A percentile compares a stretch with the other conserved stretches of the same genome.
phyloP scores from a whole-genome alignment of 2,329 filamentous ascomycete species.

The Kalaharituber pfeilii region DNA sequence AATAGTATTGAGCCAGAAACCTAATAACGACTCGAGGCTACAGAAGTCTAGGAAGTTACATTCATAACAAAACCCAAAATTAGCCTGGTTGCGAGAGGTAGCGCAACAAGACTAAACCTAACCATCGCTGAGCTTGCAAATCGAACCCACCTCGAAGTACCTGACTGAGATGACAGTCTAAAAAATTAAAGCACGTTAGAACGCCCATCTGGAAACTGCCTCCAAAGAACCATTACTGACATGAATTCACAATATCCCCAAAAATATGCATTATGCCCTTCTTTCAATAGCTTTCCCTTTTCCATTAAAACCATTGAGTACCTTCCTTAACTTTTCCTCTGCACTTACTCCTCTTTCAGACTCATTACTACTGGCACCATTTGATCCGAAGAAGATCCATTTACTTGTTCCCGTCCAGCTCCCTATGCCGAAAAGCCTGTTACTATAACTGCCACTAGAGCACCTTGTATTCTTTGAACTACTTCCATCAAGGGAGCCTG shows the following conservation, averaged over 20 bases:
- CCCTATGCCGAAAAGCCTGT: not conserved
- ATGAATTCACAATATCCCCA: not conserved
- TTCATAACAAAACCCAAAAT: too few species aligned
- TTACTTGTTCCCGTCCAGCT: not conserved
- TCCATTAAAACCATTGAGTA: not conserved
- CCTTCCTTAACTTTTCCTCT: not conserved
- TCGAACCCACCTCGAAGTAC: too few species aligned
- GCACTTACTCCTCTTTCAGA: not conserved
- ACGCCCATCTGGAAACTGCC: too few species aligned
- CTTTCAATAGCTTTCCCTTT: not conserved
- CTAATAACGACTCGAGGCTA: too few species aligned
- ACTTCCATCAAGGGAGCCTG: not conserved
- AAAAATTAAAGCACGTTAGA: too few species aligned
- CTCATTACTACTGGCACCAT: not conserved
- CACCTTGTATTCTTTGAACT: not conserved
- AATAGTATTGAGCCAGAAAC: too few species aligned
- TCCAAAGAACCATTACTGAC: not conserved
- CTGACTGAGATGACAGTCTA: too few species aligned
- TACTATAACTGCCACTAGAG: not conserved
- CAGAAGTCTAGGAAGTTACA: too few species aligned
- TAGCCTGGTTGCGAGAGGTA: too few species aligned
- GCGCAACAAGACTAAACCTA: too few species aligned
- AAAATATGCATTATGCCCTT: not conserved
- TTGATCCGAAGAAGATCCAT: not conserved
- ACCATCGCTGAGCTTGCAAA: too few species aligned